These are phyloP conservation scores for Nicotiana tabacum DNA, from an alignment of 257 asterid species.

Conservation along the genomic window DNA sequence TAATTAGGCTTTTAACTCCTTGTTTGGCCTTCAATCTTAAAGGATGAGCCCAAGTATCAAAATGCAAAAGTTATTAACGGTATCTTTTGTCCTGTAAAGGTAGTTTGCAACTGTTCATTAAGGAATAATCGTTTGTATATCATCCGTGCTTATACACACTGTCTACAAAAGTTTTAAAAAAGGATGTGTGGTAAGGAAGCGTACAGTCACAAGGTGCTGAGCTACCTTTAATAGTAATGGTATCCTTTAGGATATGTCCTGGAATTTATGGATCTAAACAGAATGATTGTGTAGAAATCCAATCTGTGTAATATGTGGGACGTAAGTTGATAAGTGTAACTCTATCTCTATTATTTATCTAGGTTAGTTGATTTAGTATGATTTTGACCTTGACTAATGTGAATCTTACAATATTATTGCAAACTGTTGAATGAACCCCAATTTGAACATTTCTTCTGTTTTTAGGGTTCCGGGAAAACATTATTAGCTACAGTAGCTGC, in stretches of 20 bases:
- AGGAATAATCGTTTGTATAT: not conserved
- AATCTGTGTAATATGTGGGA: not conserved
- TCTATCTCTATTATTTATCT: not conserved
- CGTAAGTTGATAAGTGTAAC: not conserved
- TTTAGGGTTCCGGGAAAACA: slow-evolving; percentile 86
- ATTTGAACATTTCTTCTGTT: slow-evolving; percentile 11
- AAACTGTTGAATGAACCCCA: not conserved
- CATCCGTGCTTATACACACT: not conserved
- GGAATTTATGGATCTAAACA: not conserved
- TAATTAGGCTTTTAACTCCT: not conserved
- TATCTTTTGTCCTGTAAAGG: not conserved
- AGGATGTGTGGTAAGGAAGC: not conserved
- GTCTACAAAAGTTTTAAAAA: not conserved
- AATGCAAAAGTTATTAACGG: not conserved
- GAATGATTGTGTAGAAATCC: not conserved
- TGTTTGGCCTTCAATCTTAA: not conserved
- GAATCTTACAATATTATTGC: not conserved
- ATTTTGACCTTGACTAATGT: not conserved
- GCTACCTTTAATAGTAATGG: not conserved
- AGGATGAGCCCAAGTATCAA: not conserved
- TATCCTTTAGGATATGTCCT: not conserved
- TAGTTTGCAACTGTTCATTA: not conserved
- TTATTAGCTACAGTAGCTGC: slow-evolving; percentile 73
- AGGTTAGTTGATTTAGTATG: not conserved
- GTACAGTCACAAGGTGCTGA: not conserved